Percentiles rank a stretch among this genome's conserved stretches.
These are phyloP conservation scores for Kluyveromyces sp. DNA, from an alignment of 1,139 yeast genomes.

Conservation along the genomic window DNA sequence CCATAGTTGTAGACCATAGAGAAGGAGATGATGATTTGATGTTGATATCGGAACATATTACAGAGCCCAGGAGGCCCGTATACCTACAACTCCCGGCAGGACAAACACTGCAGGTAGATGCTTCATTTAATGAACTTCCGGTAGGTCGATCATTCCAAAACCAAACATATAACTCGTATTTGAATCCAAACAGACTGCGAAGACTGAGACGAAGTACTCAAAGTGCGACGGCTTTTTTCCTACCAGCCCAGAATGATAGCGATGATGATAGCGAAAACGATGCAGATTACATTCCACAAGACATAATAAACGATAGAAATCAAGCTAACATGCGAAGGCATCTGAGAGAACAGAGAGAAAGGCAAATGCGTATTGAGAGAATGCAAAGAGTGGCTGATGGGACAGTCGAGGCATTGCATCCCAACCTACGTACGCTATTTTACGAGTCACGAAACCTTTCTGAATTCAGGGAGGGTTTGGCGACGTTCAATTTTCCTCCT, in stretches of 20 bases:
- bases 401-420: slow-evolving; percentile 6
- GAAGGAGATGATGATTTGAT: slow-evolving; percentile 23
- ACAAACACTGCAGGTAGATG: slow-evolving; percentile 17
- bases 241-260: neutral
- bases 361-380: slow-evolving; percentile 6
- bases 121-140: slow-evolving; percentile 21
- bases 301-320: slow-evolving; percentile 10
- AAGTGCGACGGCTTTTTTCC: slow-evolving; percentile 14
- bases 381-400: slow-evolving; percentile 2
- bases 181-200: slow-evolving; percentile 13
- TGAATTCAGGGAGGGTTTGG: slow-evolving; percentile 16
- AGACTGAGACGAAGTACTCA: slow-evolving; percentile 13
- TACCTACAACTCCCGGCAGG: slow-evolving; percentile 26
- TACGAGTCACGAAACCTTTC: slow-evolving; percentile 20
- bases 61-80: slow-evolving; percentile 14
- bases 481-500: slow-evolving; percentile 4
- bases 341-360: slow-evolving; percentile 9
- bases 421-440: slow-evolving; percentile 18
- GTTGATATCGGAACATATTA: slow-evolving; percentile 22
- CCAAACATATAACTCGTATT: slow-evolving; percentile 9
- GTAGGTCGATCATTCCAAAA: slow-evolving; percentile 23
- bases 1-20: slow-evolving; percentile 5
- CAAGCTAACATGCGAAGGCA: slow-evolving; percentile 8
- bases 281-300: slow-evolving; percentile 12
- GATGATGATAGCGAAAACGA: slow-evolving; percentile 8